Evolutionary conservation across 2,329 filamentous ascomycete genomes (phyloP), one percentile per base, ranked within the genome.

Genomic region (Falciphora oryzae): DNA sequence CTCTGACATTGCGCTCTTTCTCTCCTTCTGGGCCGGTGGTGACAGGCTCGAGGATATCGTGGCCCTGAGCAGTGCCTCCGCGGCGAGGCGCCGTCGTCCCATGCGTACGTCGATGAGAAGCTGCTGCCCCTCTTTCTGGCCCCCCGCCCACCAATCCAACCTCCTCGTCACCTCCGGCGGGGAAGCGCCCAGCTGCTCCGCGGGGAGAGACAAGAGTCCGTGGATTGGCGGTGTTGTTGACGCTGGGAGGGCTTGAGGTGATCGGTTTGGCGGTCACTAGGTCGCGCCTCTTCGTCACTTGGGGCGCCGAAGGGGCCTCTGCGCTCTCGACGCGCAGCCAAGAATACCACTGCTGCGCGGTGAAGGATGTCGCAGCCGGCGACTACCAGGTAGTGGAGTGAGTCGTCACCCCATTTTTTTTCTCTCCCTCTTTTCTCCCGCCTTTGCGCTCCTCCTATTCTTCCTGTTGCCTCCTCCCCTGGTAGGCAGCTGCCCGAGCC

Each of bases 301-400:
- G 79, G 79, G 79, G 79, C 65, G 74, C 74, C 64, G 69, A 75
- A 53, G 79, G 78, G 58, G 84, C 85, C 28, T 75, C 77, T 32
- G 79, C 77, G 58, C 71, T 85, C 62, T 75, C 77, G 63, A 76
- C 76, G 62, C 68, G 71, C 14, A 73, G 73, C 65, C 63, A 71
- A 67, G 66, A 69, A 59, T 74, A 76, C 64, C 70, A 78, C 64
- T 75, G 80, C 70, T 78, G 77, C 65, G 76, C 79, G 63, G 82
- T 82, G 63, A 77, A 50, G 77, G 25, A 29, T 50, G 57, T 59
- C 70, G 71, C 72, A 66, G 69, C 74, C 68, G 72, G 75, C 75
- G 66, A 66, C 63, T 75, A 81, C 71, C 71, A 74, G 65, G 80
- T 89, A 63, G 76, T 88, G 60, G 88, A 89, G 87, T 89, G 82